Conservation (phyloP, 129 eudicot genomes). For the Flaveria trinervia region DNA sequence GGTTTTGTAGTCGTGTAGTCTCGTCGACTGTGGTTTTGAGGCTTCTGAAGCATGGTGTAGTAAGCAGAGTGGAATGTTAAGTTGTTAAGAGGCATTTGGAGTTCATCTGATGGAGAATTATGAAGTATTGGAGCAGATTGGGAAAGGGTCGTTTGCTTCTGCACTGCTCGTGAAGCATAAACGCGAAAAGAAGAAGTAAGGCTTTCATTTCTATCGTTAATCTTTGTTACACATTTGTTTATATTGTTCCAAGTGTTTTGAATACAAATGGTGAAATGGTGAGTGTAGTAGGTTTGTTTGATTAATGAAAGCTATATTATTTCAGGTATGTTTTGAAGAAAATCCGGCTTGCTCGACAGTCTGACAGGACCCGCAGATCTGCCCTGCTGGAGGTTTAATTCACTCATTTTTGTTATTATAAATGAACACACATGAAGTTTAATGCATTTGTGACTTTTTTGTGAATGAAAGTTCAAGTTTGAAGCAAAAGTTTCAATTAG, state of each 20-base stretch:
- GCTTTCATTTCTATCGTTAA: constrained; percentile 16
- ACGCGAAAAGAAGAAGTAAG: constrained; percentile 91
- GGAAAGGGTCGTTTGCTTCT: constrained; percentile 97
- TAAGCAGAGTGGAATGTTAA: constrained; percentile 7
- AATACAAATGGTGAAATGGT: background rate
- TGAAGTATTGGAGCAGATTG: constrained; percentile 90
- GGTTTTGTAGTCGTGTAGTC: background rate
- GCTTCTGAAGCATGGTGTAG: constrained; percentile 25
- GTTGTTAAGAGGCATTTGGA: constrained; percentile 9
- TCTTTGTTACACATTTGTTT: background rate
- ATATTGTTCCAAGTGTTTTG: constrained; percentile 12
- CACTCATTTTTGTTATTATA: background rate
- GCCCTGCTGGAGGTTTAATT: constrained; percentile 76
- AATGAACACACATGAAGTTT: background rate
- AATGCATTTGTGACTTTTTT: background rate
- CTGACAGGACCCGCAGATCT: constrained; percentile 85
- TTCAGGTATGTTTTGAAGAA: constrained; percentile 85
- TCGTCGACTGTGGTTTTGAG: constrained; percentile 8
- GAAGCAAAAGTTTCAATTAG: background rate
- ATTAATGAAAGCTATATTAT: constrained; percentile 26
- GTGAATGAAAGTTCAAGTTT: background rate
- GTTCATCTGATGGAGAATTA: constrained; percentile 73
- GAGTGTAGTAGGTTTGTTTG: constrained; percentile 2
- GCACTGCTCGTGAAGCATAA: constrained; percentile 91
- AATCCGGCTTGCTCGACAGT: constrained; percentile 90